These are phyloP conservation scores for Phylloporus gajari DNA, from an alignment of 1,284 basidiomycete genomes.

Conservation along the genomic window DNA sequence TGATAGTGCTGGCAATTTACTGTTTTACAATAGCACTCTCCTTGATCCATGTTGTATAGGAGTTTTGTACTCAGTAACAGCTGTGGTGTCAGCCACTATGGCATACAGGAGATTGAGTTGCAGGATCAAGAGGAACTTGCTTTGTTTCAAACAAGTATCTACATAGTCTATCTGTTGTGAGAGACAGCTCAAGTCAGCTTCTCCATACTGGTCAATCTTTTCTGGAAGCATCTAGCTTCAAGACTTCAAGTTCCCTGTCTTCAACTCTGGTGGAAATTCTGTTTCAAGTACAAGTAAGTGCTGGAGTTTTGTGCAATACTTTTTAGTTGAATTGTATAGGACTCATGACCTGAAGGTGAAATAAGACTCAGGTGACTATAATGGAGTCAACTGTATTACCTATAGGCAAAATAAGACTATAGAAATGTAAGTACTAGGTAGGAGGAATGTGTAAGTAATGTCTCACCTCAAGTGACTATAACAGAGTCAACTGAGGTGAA, in stretches of 20 bases:
- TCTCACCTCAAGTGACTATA: too few species aligned
- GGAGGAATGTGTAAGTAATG: background rate
- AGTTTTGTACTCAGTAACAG: background rate
- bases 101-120: too few species aligned
- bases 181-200: background rate
- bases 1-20: constrained; percentile 8
- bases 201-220: background rate
- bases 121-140: background rate
- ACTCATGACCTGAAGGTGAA: too few species aligned
- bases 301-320: too few species aligned
- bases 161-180: background rate
- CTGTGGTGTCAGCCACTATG: background rate
- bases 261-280: too few species aligned
- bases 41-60: background rate
- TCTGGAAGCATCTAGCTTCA: too few species aligned
- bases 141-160: constrained; percentile 3
- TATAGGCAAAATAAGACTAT: background rate
- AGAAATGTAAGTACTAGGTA: background rate
- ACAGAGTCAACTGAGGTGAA: too few species aligned
- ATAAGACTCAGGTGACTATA: constrained; percentile 3
- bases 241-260: too few species aligned
- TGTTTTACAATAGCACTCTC: constrained; percentile 11
- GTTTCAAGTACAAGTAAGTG: too few species aligned
- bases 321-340: too few species aligned
- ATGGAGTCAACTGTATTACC: constrained; percentile 3